Evolutionary conservation across 2,329 filamentous ascomycete species (phyloP), one percentile per base, ranked within the genome.

Genomic region (Helotiales sp.): DNA sequence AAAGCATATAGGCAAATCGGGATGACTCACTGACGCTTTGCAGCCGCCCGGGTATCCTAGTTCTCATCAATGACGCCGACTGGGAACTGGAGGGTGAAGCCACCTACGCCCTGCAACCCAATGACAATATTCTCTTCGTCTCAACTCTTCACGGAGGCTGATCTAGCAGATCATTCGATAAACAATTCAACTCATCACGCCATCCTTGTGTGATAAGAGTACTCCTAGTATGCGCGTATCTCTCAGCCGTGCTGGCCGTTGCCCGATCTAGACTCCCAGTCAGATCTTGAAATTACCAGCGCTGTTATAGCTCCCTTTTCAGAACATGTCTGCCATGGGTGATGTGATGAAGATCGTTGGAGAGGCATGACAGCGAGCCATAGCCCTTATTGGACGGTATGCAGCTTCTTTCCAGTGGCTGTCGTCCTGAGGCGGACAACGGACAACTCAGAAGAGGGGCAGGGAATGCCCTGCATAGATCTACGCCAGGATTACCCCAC

Each of bases 21-120:
- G 32, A 63, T 8, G 26, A 63, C 52, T 67, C 47, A 69, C 69
- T 73, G 64, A 75, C 69, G 67, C 74, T 73, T 68, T 54, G 26
- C 74, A 98, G 95, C 68, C 93, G 96, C 62, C 96, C 96, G 5
- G 96, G 96, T 2, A 97, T 99, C 78, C 87, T 99, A 50, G 95
- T 97, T 30, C 85, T 99, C 65, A 97, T 99, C 79, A 99, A 99
- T 78, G 96, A 99, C 75, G 93, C 93, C 28, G 96, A 99, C 79
- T 99, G 96, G 96, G 96, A 98, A 79, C 87, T 99, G 13, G 96
- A 98, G 80, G 96, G 94, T 20, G 95, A 98, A 80, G 93, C 96
- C 77, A 86, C 89, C 72, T 98, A 98, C 77, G 90, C 93, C 80
- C 81, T 99, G 66, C 89, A 95, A 80, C 80, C 84, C 69, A 87